phyloP scores from a whole-genome alignment of 768 basidiomycete genomes.

The Suillus alpinus region DNA sequence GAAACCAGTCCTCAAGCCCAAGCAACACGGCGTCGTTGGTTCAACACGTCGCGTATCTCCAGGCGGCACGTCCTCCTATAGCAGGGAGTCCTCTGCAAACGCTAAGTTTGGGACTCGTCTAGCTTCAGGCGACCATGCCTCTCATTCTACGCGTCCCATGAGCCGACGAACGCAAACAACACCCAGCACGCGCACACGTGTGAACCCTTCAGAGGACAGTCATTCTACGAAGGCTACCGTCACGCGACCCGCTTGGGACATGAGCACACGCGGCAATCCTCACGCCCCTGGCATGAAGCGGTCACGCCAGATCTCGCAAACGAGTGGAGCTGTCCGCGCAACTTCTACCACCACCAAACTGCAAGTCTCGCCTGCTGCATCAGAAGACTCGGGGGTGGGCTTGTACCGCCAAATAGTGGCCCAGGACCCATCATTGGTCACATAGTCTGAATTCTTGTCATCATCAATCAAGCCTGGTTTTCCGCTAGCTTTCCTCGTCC shows the following conservation, averaged over 20 bases:
- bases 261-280: slow-evolving; percentile 48
- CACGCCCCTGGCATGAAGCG: slow-evolving; percentile 45
- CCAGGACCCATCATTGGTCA: slow-evolving; percentile 67
- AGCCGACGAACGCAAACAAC: slow-evolving; percentile 56
- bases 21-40: slow-evolving; percentile 32
- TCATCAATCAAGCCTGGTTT: slow-evolving; percentile 15
- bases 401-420: slow-evolving; percentile 80
- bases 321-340: slow-evolving; percentile 53
- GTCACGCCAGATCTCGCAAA: slow-evolving; percentile 69
- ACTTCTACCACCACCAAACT: slow-evolving; percentile 36
- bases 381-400: slow-evolving; percentile 75
- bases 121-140: slow-evolving; percentile 54
- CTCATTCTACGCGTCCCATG: slow-evolving; percentile 48
- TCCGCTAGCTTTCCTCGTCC: slow-evolving; percentile 14
- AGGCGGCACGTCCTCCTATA: slow-evolving; percentile 57
- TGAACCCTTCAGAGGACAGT: slow-evolving; percentile 60
- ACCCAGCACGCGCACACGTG: slow-evolving; percentile 40
- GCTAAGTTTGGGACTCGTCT: slow-evolving; percentile 91
- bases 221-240: slow-evolving; percentile 70
- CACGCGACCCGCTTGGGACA: slow-evolving; percentile 73
- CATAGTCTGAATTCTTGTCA: slow-evolving; percentile 14
- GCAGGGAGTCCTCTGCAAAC: slow-evolving; percentile 80
- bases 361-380: slow-evolving; percentile 67
- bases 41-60: slow-evolving; percentile 37
- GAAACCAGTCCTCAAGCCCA: slow-evolving; percentile 62